Conservation (phyloP, 2,329 filamentous ascomycete genomes). For the Cladophialophora psammophila region DNA sequence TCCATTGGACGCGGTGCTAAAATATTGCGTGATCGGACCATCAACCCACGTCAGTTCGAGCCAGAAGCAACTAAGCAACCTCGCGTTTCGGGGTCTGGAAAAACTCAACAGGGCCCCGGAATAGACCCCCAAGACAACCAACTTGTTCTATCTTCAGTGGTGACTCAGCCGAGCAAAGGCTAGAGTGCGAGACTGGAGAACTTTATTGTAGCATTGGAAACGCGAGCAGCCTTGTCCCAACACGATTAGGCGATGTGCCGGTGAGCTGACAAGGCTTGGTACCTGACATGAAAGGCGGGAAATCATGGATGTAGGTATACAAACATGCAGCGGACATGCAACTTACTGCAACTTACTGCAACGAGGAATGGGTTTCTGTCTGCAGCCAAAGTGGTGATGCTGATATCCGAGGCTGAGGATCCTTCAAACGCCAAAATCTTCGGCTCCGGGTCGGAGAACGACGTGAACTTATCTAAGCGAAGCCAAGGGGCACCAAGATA, state of each 20-base stretch:
- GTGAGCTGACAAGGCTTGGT: conserved; percentile 1
- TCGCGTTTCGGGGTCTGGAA: neutral
- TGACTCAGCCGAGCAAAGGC: neutral
- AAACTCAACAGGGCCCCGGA: neutral
- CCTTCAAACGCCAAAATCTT: neutral
- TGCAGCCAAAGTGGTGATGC: neutral
- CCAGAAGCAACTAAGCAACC: neutral
- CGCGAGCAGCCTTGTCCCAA: neutral
- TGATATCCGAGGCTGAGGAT: conserved; percentile 14
- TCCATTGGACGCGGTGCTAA: conserved; percentile 8
- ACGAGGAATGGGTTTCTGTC: neutral
- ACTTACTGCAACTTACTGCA: neutral
- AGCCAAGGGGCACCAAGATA: too few species aligned
- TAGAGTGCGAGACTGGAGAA: neutral
- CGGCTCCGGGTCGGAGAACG: conserved; percentile 17
- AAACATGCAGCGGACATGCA: neutral
- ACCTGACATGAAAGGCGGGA: neutral
- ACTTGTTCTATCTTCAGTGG: neutral
- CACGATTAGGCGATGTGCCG: neutral
- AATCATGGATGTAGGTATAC: neutral
- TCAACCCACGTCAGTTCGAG: conserved; percentile 11
- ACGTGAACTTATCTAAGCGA: conserved; percentile 14
- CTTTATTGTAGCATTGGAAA: neutral
- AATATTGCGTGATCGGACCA: conserved; percentile 27
- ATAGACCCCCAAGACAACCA: neutral